phyloP scores from a whole-genome alignment of 1,284 basidiomycete genomes.

The Cutaneotrichosporon curvatum region DNA sequence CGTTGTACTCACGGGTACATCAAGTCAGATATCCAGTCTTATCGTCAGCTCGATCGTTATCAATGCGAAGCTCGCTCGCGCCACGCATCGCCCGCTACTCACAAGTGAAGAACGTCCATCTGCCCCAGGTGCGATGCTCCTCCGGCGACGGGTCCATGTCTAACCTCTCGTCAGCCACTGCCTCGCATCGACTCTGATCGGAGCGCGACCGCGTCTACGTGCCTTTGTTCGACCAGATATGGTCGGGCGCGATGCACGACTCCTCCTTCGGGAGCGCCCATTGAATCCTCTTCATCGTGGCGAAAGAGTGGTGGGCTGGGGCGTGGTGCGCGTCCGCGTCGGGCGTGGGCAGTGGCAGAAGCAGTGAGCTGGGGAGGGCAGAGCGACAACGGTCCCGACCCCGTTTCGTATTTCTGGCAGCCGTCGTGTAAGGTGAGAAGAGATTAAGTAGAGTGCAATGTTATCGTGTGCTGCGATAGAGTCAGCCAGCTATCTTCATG shows the following conservation, averaged over 20 bases:
- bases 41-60: neutral
- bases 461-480: too few species aligned
- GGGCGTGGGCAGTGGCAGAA: too few species aligned
- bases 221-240: slow-evolving; percentile 39
- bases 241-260: slow-evolving; percentile 34
- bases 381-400: too few species aligned
- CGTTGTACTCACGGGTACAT: slow-evolving; percentile 23
- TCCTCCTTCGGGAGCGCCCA: slow-evolving; percentile 32
- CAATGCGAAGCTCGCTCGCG: neutral
- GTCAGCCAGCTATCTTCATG: too few species aligned
- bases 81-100: neutral
- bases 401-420: too few species aligned
- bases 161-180: slow-evolving; percentile 6
- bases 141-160: slow-evolving; percentile 37
- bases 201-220: neutral
- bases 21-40: slow-evolving; percentile 37
- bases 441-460: too few species aligned
- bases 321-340: too few species aligned
- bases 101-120: slow-evolving; percentile 30
- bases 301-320: too few species aligned
- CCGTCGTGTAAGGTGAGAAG: too few species aligned
- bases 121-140: slow-evolving; percentile 33
- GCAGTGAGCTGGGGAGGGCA: too few species aligned
- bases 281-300: neutral
- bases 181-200: neutral